Evolutionary conservation across 2,329 filamentous ascomycete species (phyloP).

Genomic region (Ramichloridium luteum): DNA sequence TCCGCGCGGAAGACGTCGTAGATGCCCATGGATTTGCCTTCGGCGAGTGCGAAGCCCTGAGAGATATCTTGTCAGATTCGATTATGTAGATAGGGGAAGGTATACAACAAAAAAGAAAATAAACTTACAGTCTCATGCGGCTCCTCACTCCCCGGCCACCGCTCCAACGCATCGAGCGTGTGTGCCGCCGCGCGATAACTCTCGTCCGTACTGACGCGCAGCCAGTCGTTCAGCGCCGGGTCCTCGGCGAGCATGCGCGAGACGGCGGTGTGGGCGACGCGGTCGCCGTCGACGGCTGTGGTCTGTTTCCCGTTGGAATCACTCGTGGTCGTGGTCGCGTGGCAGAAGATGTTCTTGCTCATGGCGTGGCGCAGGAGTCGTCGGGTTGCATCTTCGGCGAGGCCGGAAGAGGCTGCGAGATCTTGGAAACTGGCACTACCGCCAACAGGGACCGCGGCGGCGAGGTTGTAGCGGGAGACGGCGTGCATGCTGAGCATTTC

Average conservation of each 20-base stretch:
- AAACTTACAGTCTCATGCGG: background rate
- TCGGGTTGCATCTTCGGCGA: background rate
- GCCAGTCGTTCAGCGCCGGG: conserved; percentile 4
- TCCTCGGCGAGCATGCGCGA: conserved; percentile 5
- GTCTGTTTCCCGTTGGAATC: too few species aligned
- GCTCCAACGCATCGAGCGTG: conserved; percentile 3
- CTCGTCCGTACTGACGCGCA: conserved; percentile 6
- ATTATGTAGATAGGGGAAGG: background rate
- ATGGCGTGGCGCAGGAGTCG: conserved; percentile 8
- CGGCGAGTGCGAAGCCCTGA: background rate
- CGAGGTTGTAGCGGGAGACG: background rate
- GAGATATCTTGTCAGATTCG: background rate
- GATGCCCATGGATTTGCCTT: background rate
- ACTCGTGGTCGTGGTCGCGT: conserved; percentile 2
- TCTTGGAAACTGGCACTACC: background rate
- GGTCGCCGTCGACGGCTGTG: too few species aligned
- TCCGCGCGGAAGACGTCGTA: conserved; percentile 2
- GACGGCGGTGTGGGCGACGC: conserved; percentile 7
- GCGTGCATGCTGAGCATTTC: background rate
- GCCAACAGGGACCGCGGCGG: background rate
- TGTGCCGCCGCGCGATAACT: conserved; percentile 4
- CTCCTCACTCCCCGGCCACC: conserved; percentile 5
- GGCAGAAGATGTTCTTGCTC: conserved; percentile 6
- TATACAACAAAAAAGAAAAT: conserved; percentile 1
- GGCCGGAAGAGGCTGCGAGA: background rate